Conservation (phyloP, 2,329 filamentous ascomycete genomes). For the Fusarium mangiferae region DNA sequence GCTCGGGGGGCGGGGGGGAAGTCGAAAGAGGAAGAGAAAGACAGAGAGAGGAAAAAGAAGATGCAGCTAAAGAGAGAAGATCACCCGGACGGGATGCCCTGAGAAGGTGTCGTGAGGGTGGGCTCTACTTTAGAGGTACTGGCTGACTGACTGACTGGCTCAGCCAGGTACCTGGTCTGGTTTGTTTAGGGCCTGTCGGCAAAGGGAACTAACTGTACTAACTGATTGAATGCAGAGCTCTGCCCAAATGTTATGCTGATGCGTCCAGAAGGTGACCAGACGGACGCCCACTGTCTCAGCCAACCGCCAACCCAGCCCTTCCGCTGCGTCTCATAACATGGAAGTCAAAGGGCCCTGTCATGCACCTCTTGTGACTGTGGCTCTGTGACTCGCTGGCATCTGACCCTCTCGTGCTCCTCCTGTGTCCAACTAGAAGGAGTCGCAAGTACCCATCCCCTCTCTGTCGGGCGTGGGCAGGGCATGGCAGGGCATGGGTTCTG, state of each 20-base stretch:
- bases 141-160: neutral
- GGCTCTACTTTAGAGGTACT: slow-evolving; percentile 12
- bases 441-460: slow-evolving; percentile 2
- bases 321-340: slow-evolving; percentile 24
- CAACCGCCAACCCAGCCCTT: slow-evolving; percentile 26
- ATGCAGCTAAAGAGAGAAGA: slow-evolving; percentile 27
- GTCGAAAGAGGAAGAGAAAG: slow-evolving; percentile 21
- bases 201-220: neutral
- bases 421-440: slow-evolving; percentile 15
- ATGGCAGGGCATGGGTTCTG: slow-evolving; percentile 21
- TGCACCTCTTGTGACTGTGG: slow-evolving; percentile 37
- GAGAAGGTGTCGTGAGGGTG: slow-evolving; percentile 30
- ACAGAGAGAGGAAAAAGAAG: slow-evolving; percentile 12
- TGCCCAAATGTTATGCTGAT: slow-evolving; percentile 12
- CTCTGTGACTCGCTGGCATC: slow-evolving; percentile 38
- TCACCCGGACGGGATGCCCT: slow-evolving; percentile 11
- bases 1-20: neutral
- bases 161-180: slow-evolving; percentile 1
- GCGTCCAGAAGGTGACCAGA: slow-evolving; percentile 12
- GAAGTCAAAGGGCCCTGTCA: slow-evolving; percentile 14
- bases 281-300: slow-evolving; percentile 17
- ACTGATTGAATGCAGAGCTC: neutral
- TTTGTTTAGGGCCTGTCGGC: slow-evolving; percentile 5
- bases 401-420: slow-evolving; percentile 30
- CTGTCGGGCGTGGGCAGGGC: slow-evolving; percentile 6